Conservation (phyloP, 768 basidiomycete species). For the Hericium coralloides region DNA sequence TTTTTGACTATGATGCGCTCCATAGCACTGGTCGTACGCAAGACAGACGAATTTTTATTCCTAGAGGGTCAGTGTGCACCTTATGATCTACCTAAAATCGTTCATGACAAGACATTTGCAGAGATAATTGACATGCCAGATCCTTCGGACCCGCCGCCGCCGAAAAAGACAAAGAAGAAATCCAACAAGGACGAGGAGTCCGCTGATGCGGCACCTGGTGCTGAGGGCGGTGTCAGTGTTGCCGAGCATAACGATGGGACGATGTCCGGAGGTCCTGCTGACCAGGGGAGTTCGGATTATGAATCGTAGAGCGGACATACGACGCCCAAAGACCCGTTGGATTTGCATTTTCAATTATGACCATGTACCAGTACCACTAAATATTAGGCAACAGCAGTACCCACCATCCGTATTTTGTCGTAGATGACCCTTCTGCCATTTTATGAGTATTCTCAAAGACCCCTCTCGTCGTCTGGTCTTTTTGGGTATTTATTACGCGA, state of each 20-base stretch:
- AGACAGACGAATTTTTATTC: conserved; percentile 69
- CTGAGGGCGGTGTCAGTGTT: too few species aligned
- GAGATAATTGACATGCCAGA: conserved; percentile 52
- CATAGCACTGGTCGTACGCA: conserved; percentile 51
- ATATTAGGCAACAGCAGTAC: too few species aligned
- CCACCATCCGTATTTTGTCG: too few species aligned
- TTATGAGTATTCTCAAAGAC: too few species aligned
- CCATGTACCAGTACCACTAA: too few species aligned
- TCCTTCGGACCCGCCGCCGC: conserved; percentile 30
- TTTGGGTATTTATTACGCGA: too few species aligned
- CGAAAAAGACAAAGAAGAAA: conserved; percentile 32
- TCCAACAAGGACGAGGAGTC: not conserved
- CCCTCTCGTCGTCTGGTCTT: too few species aligned
- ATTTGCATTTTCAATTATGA: too few species aligned
- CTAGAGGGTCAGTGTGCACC: conserved; percentile 54
- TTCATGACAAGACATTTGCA: conserved; percentile 15
- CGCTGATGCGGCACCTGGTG: not conserved
- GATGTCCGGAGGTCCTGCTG: not conserved
- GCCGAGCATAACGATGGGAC: not conserved
- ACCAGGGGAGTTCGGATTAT: too few species aligned
- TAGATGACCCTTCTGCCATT: too few species aligned
- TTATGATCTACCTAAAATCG: not conserved
- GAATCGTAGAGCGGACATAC: too few species aligned
- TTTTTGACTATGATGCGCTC: not conserved
- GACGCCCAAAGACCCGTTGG: too few species aligned